These are phyloP conservation scores for Botryosphaeria dothidea DNA, from an alignment of 2,329 filamentous ascomycete species.

Conservation along the genomic window DNA sequence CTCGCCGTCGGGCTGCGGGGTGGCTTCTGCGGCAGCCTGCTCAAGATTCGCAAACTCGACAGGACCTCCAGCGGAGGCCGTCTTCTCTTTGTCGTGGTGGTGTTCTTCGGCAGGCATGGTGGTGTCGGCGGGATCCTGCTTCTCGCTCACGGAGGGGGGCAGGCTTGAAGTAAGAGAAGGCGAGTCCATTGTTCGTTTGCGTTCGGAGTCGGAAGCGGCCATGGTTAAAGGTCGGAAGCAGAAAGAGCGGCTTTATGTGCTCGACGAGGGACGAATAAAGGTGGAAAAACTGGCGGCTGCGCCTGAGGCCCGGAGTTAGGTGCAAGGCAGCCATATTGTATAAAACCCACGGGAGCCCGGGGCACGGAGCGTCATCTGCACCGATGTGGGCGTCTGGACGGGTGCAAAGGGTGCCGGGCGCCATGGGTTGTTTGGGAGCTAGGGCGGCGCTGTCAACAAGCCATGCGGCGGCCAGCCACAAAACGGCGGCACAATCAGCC, in stretches of 20 bases:
- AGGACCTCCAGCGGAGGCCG: slow-evolving; percentile 16
- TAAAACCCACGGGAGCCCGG: background rate
- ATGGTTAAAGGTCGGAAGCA: background rate
- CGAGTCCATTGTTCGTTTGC: slow-evolving; percentile 9
- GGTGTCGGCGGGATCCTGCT: slow-evolving; percentile 30
- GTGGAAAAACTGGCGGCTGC: background rate
- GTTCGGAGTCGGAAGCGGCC: background rate
- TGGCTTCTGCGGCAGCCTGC: slow-evolving; percentile 20
- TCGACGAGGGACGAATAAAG: background rate
- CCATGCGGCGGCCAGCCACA: background rate
- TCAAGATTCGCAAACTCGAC: slow-evolving; percentile 16
- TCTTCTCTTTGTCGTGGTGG: background rate
- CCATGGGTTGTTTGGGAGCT: background rate
- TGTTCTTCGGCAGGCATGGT: slow-evolving; percentile 26
- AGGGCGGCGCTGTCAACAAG: background rate
- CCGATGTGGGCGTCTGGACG: background rate
- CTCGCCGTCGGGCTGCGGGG: slow-evolving; percentile 28
- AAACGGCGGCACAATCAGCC: background rate
- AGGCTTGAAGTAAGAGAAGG: slow-evolving; percentile 3
- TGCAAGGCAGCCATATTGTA: background rate
- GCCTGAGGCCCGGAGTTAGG: background rate
- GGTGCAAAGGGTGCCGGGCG: background rate
- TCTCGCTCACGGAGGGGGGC: slow-evolving; percentile 26
- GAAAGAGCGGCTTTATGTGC: background rate
- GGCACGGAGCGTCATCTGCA: background rate